Evolutionary conservation across 169 alveolate species (phyloP), one percentile per base, ranked within the genome.

Genomic region (Cryptosporidium viatorum): DNA sequence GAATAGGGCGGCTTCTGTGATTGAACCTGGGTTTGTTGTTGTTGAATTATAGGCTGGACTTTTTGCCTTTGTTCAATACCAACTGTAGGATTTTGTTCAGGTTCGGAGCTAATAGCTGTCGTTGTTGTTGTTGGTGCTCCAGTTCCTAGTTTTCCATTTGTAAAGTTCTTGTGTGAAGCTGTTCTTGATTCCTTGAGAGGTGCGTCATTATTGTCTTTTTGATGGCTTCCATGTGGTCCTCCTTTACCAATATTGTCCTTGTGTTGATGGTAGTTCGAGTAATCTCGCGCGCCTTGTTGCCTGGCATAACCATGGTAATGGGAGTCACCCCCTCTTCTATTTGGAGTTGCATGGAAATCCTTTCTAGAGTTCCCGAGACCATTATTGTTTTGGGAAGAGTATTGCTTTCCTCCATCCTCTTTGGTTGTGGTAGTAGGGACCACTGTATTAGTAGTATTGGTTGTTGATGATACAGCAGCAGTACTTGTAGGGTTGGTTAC

Each of bases 201-300:
- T 21, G 9, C 43, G 23, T 65, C 71, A n/a, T 29, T 33, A 8
- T 31, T n/a, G 26, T 65, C 71, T 7, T 29, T 37, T 35, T 55
- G 67, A 12, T 55, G 3, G 12, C 18, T 8, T n/a, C 50, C 50
- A 14, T 65, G 71, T 21, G 50, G n/a, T 12, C 9, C 71, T 8
- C n/a, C 71, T 29, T 31, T 37, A 12, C 51, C 71, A n/a, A 8
- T 29, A 29, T 12, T 31, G 23, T 31, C 52, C 50, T 65, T 37
- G 23, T 31, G 26, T 14, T 65, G 71, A 37, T 65, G 16, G 50
- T 65, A 37, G 71, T 65, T 65, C 10, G 71, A 37, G 26, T 65
- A 5, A 0, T 65, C 71, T 31, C 71, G 52, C 14, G 18, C 9
- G 50, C 50, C 18, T 3, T 65, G 71, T 21, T 65, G 71, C 23